phyloP scores from a whole-genome alignment of 2,329 filamentous ascomycete genomes.

The Ophiostoma perfectum region DNA sequence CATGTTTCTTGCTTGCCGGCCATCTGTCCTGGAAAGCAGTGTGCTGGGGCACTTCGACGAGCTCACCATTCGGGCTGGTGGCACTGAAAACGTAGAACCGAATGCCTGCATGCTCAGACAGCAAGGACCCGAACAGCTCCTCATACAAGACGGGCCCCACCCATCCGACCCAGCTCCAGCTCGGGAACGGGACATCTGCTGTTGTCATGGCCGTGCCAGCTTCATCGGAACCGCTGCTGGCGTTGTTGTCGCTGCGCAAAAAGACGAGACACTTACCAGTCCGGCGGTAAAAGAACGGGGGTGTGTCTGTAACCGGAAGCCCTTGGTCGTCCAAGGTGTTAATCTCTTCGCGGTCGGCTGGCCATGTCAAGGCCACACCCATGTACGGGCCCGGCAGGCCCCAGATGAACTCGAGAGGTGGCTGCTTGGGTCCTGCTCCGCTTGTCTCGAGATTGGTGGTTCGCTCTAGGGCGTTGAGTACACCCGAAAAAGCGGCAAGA shows the following conservation, averaged over 20 bases:
- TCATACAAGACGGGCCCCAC: constrained; percentile 4
- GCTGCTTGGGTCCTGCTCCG: neutral
- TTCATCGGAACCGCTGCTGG: too few species aligned
- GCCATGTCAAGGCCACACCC: constrained; percentile 13
- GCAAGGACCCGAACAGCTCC: constrained; percentile 8
- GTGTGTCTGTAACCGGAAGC: neutral
- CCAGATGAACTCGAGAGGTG: neutral
- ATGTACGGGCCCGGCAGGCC: neutral
- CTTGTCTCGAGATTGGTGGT: neutral
- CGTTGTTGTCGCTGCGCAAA: neutral
- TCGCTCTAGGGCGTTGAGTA: neutral
- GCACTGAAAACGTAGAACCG: constrained; percentile 2
- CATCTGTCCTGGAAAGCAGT: neutral
- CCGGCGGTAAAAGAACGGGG: neutral
- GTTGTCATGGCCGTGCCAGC: neutral
- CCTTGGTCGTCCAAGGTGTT: neutral
- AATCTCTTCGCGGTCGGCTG: neutral
- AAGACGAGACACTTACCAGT: neutral
- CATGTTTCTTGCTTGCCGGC: neutral
- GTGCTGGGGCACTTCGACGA: neutral
- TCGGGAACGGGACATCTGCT: neutral
- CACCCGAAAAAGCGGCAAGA: constrained; percentile 1
- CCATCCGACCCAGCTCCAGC: constrained; percentile 17
- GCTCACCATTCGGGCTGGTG: neutral
- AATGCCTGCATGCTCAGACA: constrained; percentile 10